Conservation (phyloP, 768 basidiomycete species). For the Cantharellus anzutake region DNA sequence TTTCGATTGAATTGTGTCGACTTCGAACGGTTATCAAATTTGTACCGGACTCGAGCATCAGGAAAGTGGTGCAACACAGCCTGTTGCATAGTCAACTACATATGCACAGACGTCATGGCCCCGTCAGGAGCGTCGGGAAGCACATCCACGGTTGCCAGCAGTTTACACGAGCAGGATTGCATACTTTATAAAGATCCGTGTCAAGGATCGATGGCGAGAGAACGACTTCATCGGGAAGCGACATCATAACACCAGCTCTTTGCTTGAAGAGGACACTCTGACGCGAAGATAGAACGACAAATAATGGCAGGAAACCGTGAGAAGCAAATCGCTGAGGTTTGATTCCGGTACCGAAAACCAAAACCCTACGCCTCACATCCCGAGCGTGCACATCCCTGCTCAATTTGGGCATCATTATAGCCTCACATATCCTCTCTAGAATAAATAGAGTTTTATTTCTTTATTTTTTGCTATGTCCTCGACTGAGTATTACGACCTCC, state of each 20-base stretch:
- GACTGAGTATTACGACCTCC: constrained; percentile 52
- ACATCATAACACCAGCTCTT: neutral
- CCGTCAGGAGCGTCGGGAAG: neutral
- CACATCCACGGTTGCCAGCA: neutral
- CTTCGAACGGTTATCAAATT: constrained; percentile 62
- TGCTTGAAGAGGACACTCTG: neutral
- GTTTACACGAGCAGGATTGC: constrained; percentile 2
- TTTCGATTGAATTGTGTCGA: constrained; percentile 43
- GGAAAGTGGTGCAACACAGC: constrained; percentile 66
- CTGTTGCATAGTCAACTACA: constrained; percentile 88
- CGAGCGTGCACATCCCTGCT: too few relatives aligned
- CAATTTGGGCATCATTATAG: too few relatives aligned
- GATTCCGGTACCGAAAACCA: too few relatives aligned
- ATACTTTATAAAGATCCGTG: constrained; percentile 86
- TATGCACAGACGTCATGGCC: neutral
- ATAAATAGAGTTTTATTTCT: too few relatives aligned
- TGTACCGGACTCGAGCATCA: constrained; percentile 46
- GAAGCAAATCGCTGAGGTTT: too few relatives aligned
- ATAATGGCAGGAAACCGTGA: too few relatives aligned
- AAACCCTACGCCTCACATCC: too few relatives aligned
- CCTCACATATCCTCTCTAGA: too few relatives aligned
- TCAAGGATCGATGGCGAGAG: constrained; percentile 47
- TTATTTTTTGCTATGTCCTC: neutral
- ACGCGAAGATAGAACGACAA: too few relatives aligned
- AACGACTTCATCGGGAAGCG: constrained; percentile 30